A percentile compares a stretch with the other conserved stretches of the same genome.
Evolutionary conservation across 495 filamentous ascomycete genomes (phyloP).

Genomic region (Aspergillus coremiiformis): DNA sequence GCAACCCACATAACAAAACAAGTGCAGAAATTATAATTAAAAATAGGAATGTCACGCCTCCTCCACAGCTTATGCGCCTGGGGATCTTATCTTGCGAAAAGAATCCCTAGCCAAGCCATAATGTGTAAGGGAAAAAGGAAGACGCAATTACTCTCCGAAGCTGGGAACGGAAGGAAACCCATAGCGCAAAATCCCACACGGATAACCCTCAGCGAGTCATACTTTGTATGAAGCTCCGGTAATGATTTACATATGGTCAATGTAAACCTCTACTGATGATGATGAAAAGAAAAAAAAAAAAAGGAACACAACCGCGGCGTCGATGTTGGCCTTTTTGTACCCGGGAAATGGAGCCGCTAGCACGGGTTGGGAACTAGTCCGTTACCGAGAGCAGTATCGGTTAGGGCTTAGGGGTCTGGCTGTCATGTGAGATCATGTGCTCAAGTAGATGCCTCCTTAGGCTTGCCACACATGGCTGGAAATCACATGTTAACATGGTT

Average conservation of each 20-base stretch:
- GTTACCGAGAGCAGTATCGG: neutral
- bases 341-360: constrained; percentile 18
- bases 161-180: constrained; percentile 47
- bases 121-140: constrained; percentile 41
- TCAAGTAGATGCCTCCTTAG: neutral
- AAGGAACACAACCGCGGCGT: constrained; percentile 1
- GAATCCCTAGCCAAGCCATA: constrained; percentile 46
- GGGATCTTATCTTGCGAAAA: constrained; percentile 30
- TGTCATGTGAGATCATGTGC: constrained; percentile 1
- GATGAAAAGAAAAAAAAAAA: constrained; percentile 33
- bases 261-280: constrained; percentile 51
- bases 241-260: constrained; percentile 30
- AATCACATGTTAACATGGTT: constrained; percentile 15
- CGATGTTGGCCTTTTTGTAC: constrained; percentile 21
- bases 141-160: constrained; percentile 36
- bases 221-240: constrained; percentile 35
- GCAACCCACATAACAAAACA: too few relatives aligned
- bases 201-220: constrained; percentile 47
- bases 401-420: constrained; percentile 9
- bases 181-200: constrained; percentile 28
- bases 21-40: constrained; percentile 1
- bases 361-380: constrained; percentile 17
- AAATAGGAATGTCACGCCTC: constrained; percentile 31
- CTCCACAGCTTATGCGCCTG: constrained; percentile 46
- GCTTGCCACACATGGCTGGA: constrained; percentile 7